phyloP scores from a whole-genome alignment of 768 basidiomycete species.

The Agrocybe chaxingu region DNA sequence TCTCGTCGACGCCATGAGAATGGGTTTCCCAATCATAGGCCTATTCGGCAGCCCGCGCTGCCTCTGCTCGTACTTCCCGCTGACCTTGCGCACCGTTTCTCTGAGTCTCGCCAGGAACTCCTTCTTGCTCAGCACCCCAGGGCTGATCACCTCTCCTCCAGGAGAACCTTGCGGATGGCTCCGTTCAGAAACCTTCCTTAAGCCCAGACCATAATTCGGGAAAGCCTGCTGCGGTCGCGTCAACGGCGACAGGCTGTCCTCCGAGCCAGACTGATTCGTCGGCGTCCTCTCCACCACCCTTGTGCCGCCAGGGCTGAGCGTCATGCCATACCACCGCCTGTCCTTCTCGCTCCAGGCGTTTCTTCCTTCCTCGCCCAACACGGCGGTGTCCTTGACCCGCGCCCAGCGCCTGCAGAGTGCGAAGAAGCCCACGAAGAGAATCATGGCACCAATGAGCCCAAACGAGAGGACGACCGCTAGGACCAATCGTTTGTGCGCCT shows the following conservation, averaged over 20 bases:
- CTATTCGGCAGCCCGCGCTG: constrained; percentile 27
- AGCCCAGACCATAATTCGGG: constrained; percentile 34
- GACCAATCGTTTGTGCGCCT: constrained; percentile 46
- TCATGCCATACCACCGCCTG: constrained; percentile 65
- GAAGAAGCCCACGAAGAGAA: constrained; percentile 50
- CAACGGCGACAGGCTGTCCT: constrained; percentile 8
- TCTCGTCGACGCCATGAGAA: constrained; percentile 30
- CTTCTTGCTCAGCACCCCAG: constrained; percentile 64
- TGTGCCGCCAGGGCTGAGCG: constrained; percentile 25
- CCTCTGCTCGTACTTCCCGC: constrained; percentile 49
- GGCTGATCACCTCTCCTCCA: constrained; percentile 28
- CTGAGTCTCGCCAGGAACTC: constrained; percentile 66
- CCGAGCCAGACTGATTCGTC: constrained; percentile 3
- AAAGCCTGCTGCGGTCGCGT: constrained; percentile 7
- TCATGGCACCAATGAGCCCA: constrained; percentile 57
- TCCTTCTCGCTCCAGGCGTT: constrained; percentile 63
- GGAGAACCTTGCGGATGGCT: constrained; percentile 29
- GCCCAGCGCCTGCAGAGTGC: constrained; percentile 55
- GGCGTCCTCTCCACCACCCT: constrained; percentile 15
- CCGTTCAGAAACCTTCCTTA: constrained; percentile 47
- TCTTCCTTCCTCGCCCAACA: constrained; percentile 56
- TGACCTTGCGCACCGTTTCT: constrained; percentile 65
- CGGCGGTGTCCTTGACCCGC: constrained; percentile 56
- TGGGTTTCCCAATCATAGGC: constrained; percentile 61
- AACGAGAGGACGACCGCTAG: constrained; percentile 62